These are phyloP conservation scores for Aureobasidium sp. DNA, from an alignment of 2,329 filamentous ascomycete species.

Conservation along the genomic window DNA sequence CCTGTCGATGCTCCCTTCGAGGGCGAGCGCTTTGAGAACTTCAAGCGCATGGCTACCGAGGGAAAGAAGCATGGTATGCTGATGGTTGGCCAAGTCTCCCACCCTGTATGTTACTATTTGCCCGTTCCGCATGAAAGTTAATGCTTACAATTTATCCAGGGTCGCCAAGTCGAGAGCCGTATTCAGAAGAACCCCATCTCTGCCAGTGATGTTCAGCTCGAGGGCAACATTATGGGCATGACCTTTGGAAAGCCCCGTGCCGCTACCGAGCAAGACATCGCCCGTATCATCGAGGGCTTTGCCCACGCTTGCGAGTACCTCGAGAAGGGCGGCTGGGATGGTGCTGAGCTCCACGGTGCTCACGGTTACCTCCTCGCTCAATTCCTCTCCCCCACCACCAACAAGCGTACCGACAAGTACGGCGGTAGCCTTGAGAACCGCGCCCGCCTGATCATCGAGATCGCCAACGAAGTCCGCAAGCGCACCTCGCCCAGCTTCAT, in stretches of 20 bases:
- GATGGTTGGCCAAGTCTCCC: slow-evolving; percentile 53
- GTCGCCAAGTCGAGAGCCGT: slow-evolving; percentile 43
- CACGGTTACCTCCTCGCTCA: slow-evolving; percentile 35
- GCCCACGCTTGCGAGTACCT: slow-evolving; percentile 54
- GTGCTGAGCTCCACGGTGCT: slow-evolving; percentile 38
- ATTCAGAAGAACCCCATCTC: slow-evolving; percentile 44
- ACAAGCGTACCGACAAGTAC: slow-evolving; percentile 36
- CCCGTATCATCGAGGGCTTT: slow-evolving; percentile 50
- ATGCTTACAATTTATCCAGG: slow-evolving; percentile 20
- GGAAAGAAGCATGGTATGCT: slow-evolving; percentile 50
- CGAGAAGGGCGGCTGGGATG: slow-evolving; percentile 53
- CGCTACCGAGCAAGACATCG: slow-evolving; percentile 47
- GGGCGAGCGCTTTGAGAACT: slow-evolving; percentile 52
- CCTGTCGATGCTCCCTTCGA: slow-evolving; percentile 41
- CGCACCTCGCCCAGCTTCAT: slow-evolving; percentile 33
- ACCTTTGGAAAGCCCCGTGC: slow-evolving; percentile 46
- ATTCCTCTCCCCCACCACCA: slow-evolving; percentile 35
- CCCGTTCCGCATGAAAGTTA: no score
- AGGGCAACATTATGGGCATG: slow-evolving; percentile 37
- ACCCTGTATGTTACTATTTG: slow-evolving; percentile 32
- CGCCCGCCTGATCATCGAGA: slow-evolving; percentile 33
- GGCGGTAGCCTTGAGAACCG: slow-evolving; percentile 37
- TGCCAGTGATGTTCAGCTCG: slow-evolving; percentile 42
- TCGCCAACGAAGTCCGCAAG: slow-evolving; percentile 29
- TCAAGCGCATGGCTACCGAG: slow-evolving; percentile 46